phyloP scores from a whole-genome alignment of 73 alveolate genomes.

The Paramecium pentaurelia region DNA sequence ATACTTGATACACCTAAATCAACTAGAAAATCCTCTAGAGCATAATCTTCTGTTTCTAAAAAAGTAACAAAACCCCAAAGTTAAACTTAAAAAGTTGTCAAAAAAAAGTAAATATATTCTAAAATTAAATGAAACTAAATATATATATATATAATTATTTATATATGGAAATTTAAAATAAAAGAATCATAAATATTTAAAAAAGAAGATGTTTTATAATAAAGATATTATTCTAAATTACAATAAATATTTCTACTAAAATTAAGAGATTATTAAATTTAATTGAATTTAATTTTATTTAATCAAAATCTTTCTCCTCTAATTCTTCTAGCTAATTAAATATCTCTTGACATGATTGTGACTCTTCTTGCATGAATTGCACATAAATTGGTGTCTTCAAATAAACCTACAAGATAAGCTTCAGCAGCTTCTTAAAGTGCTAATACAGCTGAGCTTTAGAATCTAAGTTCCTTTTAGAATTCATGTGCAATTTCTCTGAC shows the following conservation, averaged over 20 bases:
- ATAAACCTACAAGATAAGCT: constrained; percentile 86
- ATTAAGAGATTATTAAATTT: background rate
- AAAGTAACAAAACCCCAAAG: background rate
- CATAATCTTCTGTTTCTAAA: background rate
- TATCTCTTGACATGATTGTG: constrained; percentile 92
- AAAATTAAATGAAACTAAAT: background rate
- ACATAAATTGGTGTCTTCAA: constrained; percentile 92
- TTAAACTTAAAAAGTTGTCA: background rate
- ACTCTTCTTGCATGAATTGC: constrained; percentile 95
- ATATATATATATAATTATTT: background rate
- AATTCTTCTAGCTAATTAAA: constrained; percentile 90
- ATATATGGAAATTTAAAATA: no score
- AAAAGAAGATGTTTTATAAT: no score
- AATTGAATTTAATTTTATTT: background rate
- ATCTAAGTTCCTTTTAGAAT: constrained; percentile 89
- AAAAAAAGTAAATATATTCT: background rate
- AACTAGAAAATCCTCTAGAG: background rate
- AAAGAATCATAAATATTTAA: no score
- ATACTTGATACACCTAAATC: constrained; percentile 12
- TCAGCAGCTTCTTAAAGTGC: constrained; percentile 96
- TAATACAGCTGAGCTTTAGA: constrained; percentile 86
- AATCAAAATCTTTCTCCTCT: constrained; percentile 88
- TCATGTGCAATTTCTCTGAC: constrained; percentile 93
- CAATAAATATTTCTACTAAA: background rate
- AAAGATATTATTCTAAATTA: background rate